These are phyloP conservation scores for Radiomyces spectabilis DNA, from an alignment of 192 early-diverging fungal genomes.

Conservation along the genomic window DNA sequence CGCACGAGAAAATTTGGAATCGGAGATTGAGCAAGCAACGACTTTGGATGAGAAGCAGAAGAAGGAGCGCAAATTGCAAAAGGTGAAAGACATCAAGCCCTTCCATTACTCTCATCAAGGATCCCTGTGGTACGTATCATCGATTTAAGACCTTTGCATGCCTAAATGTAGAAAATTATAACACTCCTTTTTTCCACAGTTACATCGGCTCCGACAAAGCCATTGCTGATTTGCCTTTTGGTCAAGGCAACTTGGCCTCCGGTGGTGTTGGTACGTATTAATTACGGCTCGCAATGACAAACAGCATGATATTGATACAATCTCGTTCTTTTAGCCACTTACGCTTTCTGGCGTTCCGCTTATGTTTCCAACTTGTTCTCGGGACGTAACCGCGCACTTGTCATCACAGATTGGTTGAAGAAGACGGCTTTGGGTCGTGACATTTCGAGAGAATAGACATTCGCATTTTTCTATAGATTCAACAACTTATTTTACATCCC, in stretches of 20 bases:
- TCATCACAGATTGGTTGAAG: constrained; percentile 89
- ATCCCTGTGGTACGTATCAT: constrained; percentile 68
- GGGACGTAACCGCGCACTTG: constrained; percentile 72
- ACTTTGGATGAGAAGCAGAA: constrained; percentile 16
- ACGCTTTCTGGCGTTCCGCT: constrained; percentile 72
- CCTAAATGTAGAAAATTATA: neutral
- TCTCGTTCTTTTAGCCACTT: constrained; percentile 36
- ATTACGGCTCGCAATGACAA: too few relatives aligned
- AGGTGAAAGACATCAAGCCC: constrained; percentile 39
- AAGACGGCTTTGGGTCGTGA: constrained; percentile 87
- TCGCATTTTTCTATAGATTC: too few relatives aligned
- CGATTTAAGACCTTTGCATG: neutral
- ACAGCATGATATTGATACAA: neutral
- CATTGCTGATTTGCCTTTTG: constrained; percentile 87
- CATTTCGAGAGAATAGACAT: constrained; percentile 84
- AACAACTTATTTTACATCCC: too few relatives aligned
- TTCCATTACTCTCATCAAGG: constrained; percentile 85
- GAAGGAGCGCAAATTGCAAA: constrained; percentile 20
- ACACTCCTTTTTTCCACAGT: neutral
- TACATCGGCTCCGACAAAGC: constrained; percentile 94
- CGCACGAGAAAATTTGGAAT: constrained; percentile 31
- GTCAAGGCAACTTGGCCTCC: constrained; percentile 55
- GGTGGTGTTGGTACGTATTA: constrained; percentile 43
- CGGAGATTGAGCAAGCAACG: constrained; percentile 2
- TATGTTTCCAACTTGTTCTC: constrained; percentile 79